phyloP scores from a whole-genome alignment of 805 yeast genomes.

The Candida maesae region DNA sequence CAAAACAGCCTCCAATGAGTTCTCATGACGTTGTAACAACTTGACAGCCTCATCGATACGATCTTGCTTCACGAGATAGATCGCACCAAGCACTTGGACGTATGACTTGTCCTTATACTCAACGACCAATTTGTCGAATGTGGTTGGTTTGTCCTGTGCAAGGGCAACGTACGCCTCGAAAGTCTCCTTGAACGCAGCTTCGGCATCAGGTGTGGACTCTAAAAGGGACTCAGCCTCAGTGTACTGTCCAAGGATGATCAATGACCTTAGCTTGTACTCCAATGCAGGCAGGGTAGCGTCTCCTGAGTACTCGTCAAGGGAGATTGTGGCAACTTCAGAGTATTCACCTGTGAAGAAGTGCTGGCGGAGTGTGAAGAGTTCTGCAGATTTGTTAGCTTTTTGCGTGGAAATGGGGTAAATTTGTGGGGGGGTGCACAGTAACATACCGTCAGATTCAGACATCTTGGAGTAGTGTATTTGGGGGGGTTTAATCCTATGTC shows the following conservation, averaged over 20 bases:
- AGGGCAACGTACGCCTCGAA: conserved; percentile 28
- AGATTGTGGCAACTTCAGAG: conserved; percentile 38
- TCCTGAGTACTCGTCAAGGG: conserved; percentile 37
- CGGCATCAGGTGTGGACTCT: conserved; percentile 1
- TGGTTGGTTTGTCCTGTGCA: conserved; percentile 21
- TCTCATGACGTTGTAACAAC: conserved; percentile 35
- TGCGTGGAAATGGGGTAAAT: too few relatives aligned
- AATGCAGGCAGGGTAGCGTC: conserved; percentile 26
- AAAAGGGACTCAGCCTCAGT: conserved; percentile 11
- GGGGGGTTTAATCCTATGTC: too few relatives aligned
- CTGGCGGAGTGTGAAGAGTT: conserved; percentile 51
- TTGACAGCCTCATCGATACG: conserved; percentile 41
- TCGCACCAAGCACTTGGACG: conserved; percentile 37
- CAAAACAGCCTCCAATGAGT: conserved; percentile 38
- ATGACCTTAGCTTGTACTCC: conserved; percentile 34
- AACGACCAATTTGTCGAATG: conserved; percentile 22
- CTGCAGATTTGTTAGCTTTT: conserved; percentile 23
- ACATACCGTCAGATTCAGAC: not conserved
- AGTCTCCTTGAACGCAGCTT: conserved; percentile 15
- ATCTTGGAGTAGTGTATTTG: too few relatives aligned
- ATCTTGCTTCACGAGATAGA: conserved; percentile 38
- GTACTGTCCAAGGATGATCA: conserved; percentile 28
- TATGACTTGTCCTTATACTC: conserved; percentile 25
- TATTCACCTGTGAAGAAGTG: conserved; percentile 61
- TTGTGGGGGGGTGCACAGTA: not conserved